Conservation (phyloP, 163 green algal species). For the Prototheca cutis region DNA sequence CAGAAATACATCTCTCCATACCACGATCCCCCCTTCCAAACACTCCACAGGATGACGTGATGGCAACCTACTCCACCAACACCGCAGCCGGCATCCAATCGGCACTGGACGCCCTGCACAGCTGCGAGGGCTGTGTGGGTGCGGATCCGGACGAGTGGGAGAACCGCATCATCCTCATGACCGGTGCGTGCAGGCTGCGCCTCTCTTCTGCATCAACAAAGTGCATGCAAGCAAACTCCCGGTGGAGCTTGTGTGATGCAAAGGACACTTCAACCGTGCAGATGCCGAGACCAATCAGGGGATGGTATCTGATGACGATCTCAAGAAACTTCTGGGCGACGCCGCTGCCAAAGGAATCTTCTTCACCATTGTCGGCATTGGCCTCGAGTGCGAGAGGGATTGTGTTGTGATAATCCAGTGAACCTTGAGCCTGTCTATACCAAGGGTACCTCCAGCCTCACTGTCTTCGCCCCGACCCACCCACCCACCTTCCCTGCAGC, state of each 20-base stretch:
- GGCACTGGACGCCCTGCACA: constrained; percentile 6
- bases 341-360: constrained; percentile 16
- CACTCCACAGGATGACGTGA: constrained; percentile 2
- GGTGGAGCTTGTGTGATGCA: no score
- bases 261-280: no score
- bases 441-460: no score
- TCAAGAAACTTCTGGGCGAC: constrained; percentile 5
- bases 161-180: constrained; percentile 27
- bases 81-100: neutral
- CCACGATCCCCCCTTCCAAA: no score
- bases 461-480: no score
- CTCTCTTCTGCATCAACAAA: neutral
- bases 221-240: neutral
- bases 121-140: constrained; percentile 11
- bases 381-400: neutral
- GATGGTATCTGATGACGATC: constrained; percentile 7
- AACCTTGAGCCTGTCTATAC: no score
- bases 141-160: constrained; percentile 4
- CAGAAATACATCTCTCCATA: no score
- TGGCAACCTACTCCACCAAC: constrained; percentile 6
- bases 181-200: constrained; percentile 4
- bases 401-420: no score
- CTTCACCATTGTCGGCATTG: constrained; percentile 17
- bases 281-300: constrained; percentile 10
- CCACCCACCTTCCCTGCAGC: neutral